Percentiles rank a stretch among this genome's conserved stretches.
phyloP scores from a whole-genome alignment of 176 grass and related monocot species.

The Triticum turgidum region DNA sequence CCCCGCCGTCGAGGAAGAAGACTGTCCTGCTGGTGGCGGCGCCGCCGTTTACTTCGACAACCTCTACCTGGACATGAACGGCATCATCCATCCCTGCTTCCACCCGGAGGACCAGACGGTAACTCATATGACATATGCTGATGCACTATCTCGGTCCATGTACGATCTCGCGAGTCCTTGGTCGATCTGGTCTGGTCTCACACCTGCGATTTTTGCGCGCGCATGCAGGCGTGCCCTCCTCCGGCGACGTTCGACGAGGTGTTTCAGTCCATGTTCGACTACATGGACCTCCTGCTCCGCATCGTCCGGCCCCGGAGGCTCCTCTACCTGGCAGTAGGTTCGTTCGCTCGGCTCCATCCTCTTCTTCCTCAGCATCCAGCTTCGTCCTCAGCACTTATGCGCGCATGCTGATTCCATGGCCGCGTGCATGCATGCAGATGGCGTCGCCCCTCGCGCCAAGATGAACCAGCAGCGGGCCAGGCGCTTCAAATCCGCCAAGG shows the following conservation, averaged over 20 bases:
- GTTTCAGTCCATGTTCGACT: constrained; percentile 52
- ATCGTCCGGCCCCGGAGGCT: constrained; percentile 56
- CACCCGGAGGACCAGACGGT: constrained; percentile 52
- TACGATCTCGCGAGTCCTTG: neutral
- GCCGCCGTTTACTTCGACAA: constrained; percentile 40
- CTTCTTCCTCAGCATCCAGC: neutral
- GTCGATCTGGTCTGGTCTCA: neutral
- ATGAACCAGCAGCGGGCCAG: constrained; percentile 77
- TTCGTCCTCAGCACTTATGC: too few species aligned
- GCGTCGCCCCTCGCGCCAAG: constrained; percentile 74
- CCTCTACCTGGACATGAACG: constrained; percentile 66
- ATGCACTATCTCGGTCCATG: neutral
- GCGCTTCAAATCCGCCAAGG: constrained; percentile 62
- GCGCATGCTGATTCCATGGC: neutral
- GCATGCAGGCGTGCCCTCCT: constrained; percentile 28
- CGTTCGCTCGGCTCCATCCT: too few species aligned
- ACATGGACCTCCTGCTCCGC: constrained; percentile 50
- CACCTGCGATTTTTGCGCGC: neutral
- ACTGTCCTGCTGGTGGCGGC: constrained; percentile 1
- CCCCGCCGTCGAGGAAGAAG: neutral
- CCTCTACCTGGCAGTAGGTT: constrained; percentile 45
- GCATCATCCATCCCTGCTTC: constrained; percentile 64
- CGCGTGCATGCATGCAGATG: constrained; percentile 46
- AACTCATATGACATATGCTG: neutral
- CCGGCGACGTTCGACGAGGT: constrained; percentile 61